Percentiles rank a stretch among this genome's conserved stretches.
These are phyloP conservation scores for Solanum rostratum DNA, from an alignment of 257 asterid species.

Conservation along the genomic window DNA sequence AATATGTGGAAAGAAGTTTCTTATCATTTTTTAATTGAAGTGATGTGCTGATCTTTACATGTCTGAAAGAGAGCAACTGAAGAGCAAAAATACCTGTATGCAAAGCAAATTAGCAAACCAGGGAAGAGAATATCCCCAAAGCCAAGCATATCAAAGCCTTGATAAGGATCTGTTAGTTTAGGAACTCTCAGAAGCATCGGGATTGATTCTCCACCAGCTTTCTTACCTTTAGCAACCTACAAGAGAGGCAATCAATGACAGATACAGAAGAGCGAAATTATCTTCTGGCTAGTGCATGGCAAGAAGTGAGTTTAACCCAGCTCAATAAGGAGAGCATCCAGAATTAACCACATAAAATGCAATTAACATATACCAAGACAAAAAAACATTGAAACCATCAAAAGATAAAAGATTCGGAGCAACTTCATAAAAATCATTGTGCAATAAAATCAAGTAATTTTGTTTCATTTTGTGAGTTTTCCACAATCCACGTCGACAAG, in stretches of 20 bases:
- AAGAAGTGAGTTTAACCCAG: neutral
- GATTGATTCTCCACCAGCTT: conserved; percentile 91
- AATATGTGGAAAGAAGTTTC: neutral
- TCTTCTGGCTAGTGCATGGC: neutral
- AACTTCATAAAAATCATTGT: neutral
- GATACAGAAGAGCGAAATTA: neutral
- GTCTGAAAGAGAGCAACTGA: neutral
- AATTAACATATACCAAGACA: neutral
- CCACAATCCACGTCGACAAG: neutral
- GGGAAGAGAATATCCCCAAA: conserved; percentile 97
- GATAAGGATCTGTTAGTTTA: conserved; percentile 81
- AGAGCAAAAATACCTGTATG: conserved; percentile 46
- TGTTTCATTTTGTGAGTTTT: neutral
- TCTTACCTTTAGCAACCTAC: conserved; percentile 92
- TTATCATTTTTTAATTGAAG: neutral
- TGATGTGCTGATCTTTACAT: neutral
- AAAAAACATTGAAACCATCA: neutral
- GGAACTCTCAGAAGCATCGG: conserved; percentile 98
- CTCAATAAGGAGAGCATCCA: neutral
- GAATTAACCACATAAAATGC: neutral
- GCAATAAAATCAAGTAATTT: neutral
- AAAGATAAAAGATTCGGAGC: neutral
- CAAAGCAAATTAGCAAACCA: conserved; percentile 79
- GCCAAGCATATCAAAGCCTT: conserved; percentile 92
- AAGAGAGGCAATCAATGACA: neutral